Percentiles rank a stretch among this genome's conserved stretches.
Conservation (phyloP, 192 early-diverging fungal genomes). For the Entophlyctis luteolus region DNA sequence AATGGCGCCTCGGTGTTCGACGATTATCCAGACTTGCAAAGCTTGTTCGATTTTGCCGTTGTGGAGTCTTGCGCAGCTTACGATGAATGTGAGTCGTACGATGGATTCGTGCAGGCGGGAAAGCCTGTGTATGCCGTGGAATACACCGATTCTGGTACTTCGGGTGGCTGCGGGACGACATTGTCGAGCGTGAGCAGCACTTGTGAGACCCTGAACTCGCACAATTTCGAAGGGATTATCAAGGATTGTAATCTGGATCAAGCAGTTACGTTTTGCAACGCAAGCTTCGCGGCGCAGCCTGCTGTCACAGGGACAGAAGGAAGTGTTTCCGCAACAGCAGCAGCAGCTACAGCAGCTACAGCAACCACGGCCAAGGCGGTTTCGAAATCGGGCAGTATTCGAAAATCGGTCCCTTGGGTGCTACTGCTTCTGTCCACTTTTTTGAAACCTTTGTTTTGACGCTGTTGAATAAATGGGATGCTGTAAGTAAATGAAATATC, state of each 20-base stretch:
- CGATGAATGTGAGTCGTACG: background rate
- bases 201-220: background rate
- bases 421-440: too few relatives aligned
- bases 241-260: background rate
- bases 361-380: too few relatives aligned
- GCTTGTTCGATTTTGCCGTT: constrained; percentile 10
- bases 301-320: too few relatives aligned
- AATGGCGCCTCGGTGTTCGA: background rate
- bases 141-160: background rate
- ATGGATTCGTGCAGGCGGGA: constrained; percentile 5
- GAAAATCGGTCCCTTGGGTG: too few relatives aligned
- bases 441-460: too few relatives aligned
- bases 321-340: too few relatives aligned
- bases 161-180: constrained; percentile 11
- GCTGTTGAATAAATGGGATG: too few relatives aligned
- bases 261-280: background rate
- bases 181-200: background rate
- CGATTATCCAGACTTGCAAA: background rate
- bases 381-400: too few relatives aligned
- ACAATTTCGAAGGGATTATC: constrained; percentile 18
- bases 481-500: too few relatives aligned
- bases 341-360: too few relatives aligned
- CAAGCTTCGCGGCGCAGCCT: too few relatives aligned
- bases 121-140: constrained; percentile 27
- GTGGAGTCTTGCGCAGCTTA: background rate